Evolutionary conservation across 331 rosid genomes (phyloP).

Genomic region (Spiraea crenata): DNA sequence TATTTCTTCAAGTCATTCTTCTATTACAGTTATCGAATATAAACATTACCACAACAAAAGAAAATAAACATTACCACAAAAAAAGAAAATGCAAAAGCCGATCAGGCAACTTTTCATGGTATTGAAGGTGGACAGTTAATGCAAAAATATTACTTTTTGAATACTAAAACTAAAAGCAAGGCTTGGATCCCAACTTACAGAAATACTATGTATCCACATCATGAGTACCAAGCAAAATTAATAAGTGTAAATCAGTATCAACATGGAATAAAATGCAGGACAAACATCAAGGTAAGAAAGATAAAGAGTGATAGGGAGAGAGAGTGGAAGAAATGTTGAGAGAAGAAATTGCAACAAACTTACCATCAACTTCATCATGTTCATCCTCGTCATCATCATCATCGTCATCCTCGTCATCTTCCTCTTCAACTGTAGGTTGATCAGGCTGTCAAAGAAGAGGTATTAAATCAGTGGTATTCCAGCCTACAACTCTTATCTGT

Average conservation of each 20-base stretch:
- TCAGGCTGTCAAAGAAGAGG: constrained; percentile 30
- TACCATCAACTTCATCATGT: constrained; percentile 42
- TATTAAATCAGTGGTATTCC: not conserved
- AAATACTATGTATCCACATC: not conserved
- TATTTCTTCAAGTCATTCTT: not conserved
- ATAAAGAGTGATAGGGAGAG: too few relatives aligned
- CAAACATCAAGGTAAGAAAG: too few relatives aligned
- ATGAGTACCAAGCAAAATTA: not conserved
- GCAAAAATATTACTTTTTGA: not conserved
- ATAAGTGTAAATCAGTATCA: not conserved
- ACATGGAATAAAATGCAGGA: not conserved
- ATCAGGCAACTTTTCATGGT: not conserved
- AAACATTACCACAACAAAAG: too few relatives aligned
- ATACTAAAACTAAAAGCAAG: not conserved
- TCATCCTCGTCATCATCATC: constrained; percentile 51
- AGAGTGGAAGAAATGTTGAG: not conserved
- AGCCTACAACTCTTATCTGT: not conserved
- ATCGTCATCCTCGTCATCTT: constrained; percentile 37
- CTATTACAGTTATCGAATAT: not conserved
- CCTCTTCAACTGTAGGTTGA: constrained; percentile 52
- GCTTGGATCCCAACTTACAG: not conserved
- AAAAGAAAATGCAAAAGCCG: not conserved
- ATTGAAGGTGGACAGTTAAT: not conserved
- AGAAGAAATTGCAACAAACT: not conserved
- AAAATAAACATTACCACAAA: too few relatives aligned